Evolutionary conservation across 768 basidiomycete genomes (phyloP), one percentile per base, ranked within the genome.

Genomic region (Serendipita sp.): DNA sequence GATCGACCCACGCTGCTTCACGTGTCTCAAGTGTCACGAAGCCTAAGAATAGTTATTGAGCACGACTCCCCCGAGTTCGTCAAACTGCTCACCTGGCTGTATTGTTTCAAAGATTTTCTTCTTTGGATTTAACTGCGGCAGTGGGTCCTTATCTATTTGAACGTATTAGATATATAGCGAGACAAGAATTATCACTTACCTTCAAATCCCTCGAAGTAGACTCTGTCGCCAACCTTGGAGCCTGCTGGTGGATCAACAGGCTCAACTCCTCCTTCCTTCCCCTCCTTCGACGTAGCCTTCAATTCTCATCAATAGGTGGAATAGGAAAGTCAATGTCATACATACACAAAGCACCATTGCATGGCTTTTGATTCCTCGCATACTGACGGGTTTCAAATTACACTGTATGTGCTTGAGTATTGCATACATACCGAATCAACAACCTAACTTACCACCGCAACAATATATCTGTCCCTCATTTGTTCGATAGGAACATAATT

Each of bases 31-130:
- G 78, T 3, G 96, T 98, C 41, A 79, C 92, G 71, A 99, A 96
- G 20, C 86, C 90, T 84, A 66, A 24, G 48, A 26, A 66, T 34
- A 28, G 30, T 56, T 28, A 60, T 48, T 56, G 66, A 50, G 38
- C 61, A 62, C n/a, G 61, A 34, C 31, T 34, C 31, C 16, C 3
- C 9, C n/a, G n/a, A n/a, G n/a, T n/a, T n/a, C n/a, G n/a, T n/a
- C 50, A 51, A 7, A 38, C 5, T 14, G 14, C 73, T 24, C 67
- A 85, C 90, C 87, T 60, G 93, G 92, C 71, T 96, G 96, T 58
- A 99, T 82, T 0, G 93, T 86, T 75, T 99, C 96, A 69, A 97
- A 99, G 33, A 98, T 89, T 76, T 98, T 99, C 78, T 96, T 98
- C 76, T 98, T 99, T 13, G 96, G 96, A 73, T 97, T 97, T 63